Percentiles rank a stretch among this genome's conserved stretches.
These are phyloP conservation scores for Bifiguratus adelaidae DNA, from an alignment of 192 early-diverging fungal genomes.

Conservation along the genomic window DNA sequence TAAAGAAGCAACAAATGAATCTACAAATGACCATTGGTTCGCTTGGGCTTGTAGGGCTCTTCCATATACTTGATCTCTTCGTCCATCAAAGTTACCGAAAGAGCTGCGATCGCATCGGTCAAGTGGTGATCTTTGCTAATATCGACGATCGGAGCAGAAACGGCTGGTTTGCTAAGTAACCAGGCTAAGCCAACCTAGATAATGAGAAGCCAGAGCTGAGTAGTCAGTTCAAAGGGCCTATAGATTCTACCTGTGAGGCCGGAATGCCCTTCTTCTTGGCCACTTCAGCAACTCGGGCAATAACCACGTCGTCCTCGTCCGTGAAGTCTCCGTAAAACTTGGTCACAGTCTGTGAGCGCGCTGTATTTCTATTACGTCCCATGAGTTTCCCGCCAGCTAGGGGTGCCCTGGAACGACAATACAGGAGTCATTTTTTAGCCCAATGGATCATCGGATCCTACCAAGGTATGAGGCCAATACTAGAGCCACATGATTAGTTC, in stretches of 20 bases:
- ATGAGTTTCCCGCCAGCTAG: slow-evolving; percentile 16
- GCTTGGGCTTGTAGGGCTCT: slow-evolving; percentile 3
- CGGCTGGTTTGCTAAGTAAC: slow-evolving; percentile 7
- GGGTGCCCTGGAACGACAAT: slow-evolving; percentile 8
- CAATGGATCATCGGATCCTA: too few species aligned
- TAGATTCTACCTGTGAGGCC: slow-evolving; percentile 7
- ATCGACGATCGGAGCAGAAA: slow-evolving; percentile 8
- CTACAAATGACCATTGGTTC: too few species aligned
- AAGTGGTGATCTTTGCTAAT: slow-evolving; percentile 8
- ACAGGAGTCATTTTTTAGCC: too few species aligned
- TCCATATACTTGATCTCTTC: slow-evolving; percentile 12
- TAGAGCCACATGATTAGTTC: too few species aligned
- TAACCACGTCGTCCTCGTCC: slow-evolving; percentile 2
- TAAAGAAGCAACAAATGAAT: too few species aligned
- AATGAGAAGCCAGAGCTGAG: too few species aligned
- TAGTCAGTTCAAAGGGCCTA: too few species aligned
- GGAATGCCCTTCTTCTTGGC: slow-evolving; percentile 7
- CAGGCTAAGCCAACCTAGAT: slow-evolving; percentile 12
- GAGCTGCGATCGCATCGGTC: slow-evolving; percentile 6
- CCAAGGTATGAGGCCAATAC: slow-evolving; percentile 13
- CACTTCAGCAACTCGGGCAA: slow-evolving; percentile 10
- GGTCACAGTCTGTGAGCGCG: neutral
- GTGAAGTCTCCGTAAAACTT: neutral
- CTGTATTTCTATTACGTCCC: slow-evolving; percentile 7
- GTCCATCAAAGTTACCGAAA: slow-evolving; percentile 4